These are phyloP conservation scores for Epipyxis sp. DNA, from an alignment of 108 stramenopile genomes.

Conservation along the genomic window DNA sequence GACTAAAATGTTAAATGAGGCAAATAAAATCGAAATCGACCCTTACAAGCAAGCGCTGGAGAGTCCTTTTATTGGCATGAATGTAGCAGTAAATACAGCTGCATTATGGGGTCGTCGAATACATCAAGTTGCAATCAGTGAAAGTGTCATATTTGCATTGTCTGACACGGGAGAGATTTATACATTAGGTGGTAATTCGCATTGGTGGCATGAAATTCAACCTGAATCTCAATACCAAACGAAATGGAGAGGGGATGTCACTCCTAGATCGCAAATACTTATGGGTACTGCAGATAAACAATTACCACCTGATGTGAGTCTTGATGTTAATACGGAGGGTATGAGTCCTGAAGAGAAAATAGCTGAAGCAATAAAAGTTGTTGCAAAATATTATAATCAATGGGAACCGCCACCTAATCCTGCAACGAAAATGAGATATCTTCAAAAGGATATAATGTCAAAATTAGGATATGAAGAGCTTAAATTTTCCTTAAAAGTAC, in stretches of 20 bases:
- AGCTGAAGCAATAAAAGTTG: constrained; percentile 43
- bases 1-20: neutral
- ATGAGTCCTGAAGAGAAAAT: constrained; percentile 32
- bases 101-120: constrained; percentile 64
- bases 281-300: constrained; percentile 43
- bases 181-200: constrained; percentile 59
- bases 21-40: constrained; percentile 15
- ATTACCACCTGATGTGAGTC: constrained; percentile 8
- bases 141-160: constrained; percentile 59
- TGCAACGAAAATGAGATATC: constrained; percentile 34
- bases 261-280: constrained; percentile 56
- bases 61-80: constrained; percentile 13
- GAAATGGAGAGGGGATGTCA: constrained; percentile 60
- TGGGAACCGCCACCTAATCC: constrained; percentile 55
- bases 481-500: constrained; percentile 50
- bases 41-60: constrained; percentile 24
- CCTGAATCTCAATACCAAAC: constrained; percentile 52
- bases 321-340: constrained; percentile 21
- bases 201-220: constrained; percentile 59
- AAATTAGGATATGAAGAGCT: constrained; percentile 41
- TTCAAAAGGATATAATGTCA: constrained; percentile 39
- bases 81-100: constrained; percentile 50
- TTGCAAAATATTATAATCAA: constrained; percentile 55
- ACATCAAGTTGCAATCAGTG: constrained; percentile 46
- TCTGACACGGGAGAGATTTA: constrained; percentile 59